These are phyloP conservation scores for Mycena rebaudengoi DNA, from an alignment of 768 basidiomycete genomes.

Conservation along the genomic window DNA sequence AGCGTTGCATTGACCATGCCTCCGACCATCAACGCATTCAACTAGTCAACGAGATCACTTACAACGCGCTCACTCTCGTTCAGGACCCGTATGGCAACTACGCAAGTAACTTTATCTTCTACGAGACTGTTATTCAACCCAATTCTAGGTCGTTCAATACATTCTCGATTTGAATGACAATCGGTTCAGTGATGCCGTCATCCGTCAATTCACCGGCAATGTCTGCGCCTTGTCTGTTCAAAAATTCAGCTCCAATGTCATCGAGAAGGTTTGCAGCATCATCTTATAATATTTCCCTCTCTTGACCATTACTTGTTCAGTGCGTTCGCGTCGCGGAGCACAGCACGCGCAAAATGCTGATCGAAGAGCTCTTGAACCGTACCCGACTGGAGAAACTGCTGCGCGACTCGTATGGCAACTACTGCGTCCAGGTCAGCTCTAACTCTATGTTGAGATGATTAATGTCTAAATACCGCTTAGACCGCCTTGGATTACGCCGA, in stretches of 20 bases:
- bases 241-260: slow-evolving; percentile 99
- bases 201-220: slow-evolving; percentile 97
- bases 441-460: slow-evolving; percentile 15
- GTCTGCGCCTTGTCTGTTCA: slow-evolving; percentile 98
- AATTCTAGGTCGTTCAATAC: slow-evolving; percentile 90
- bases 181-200: slow-evolving; percentile 96
- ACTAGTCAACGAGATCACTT: slow-evolving; percentile 98
- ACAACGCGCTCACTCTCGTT: slow-evolving; percentile 95
- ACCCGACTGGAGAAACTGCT: slow-evolving; percentile 94
- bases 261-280: slow-evolving; percentile 85
- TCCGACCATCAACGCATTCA: slow-evolving; percentile 95
- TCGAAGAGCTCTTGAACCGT: slow-evolving; percentile 94
- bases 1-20: slow-evolving; percentile 98
- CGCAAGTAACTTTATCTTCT: slow-evolving; percentile 50
- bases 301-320: slow-evolving; percentile 39
- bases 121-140: background rate
- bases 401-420: slow-evolving; percentile 96
- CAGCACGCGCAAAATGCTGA: slow-evolving; percentile 90
- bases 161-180: slow-evolving; percentile 98
- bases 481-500: slow-evolving; percentile 98
- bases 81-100: slow-evolving; percentile 98
- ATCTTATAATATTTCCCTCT: background rate
- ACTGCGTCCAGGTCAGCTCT: slow-evolving; percentile 82
- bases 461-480: slow-evolving; percentile 47
- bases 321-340: slow-evolving; percentile 96